These are phyloP conservation scores for Rhododendron vialii DNA, from an alignment of 148 eudicot species.

Conservation along the genomic window DNA sequence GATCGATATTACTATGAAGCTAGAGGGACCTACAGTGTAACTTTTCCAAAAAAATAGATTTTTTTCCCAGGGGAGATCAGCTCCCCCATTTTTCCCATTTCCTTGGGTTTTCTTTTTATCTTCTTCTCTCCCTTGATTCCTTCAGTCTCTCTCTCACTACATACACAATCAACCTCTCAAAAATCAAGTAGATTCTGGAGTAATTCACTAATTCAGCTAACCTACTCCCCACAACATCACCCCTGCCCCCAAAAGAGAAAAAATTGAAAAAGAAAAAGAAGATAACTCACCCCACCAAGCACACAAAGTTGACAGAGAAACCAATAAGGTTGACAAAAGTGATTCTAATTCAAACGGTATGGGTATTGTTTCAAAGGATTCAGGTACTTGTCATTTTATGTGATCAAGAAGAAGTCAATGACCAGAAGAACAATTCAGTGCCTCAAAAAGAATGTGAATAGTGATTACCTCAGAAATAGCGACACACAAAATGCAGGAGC, in stretches of 20 bases:
- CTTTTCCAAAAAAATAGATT: too few relatives aligned
- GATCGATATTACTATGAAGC: too few relatives aligned
- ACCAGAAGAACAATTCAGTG: background rate
- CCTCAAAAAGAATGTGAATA: background rate
- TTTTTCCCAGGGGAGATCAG: too few relatives aligned
- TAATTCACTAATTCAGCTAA: background rate
- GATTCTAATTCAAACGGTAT: background rate
- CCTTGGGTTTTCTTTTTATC: too few relatives aligned
- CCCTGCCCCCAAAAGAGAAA: background rate
- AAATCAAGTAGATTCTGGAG: too few relatives aligned
- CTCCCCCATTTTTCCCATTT: too few relatives aligned
- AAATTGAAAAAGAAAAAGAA: background rate
- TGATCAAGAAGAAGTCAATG: background rate
- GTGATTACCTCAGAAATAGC: background rate
- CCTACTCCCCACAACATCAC: background rate
- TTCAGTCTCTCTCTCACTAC: too few relatives aligned
- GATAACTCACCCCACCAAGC: background rate
- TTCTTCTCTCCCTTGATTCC: too few relatives aligned
- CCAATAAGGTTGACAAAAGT: background rate
- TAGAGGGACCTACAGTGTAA: too few relatives aligned
- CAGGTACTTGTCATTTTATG: background rate
- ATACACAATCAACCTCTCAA: too few relatives aligned
- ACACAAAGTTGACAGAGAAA: background rate
- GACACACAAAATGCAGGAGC: background rate
- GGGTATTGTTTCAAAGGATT: background rate